phyloP scores from a whole-genome alignment of 1,284 basidiomycete species.

The Austroboletus novae-zelandiae region DNA sequence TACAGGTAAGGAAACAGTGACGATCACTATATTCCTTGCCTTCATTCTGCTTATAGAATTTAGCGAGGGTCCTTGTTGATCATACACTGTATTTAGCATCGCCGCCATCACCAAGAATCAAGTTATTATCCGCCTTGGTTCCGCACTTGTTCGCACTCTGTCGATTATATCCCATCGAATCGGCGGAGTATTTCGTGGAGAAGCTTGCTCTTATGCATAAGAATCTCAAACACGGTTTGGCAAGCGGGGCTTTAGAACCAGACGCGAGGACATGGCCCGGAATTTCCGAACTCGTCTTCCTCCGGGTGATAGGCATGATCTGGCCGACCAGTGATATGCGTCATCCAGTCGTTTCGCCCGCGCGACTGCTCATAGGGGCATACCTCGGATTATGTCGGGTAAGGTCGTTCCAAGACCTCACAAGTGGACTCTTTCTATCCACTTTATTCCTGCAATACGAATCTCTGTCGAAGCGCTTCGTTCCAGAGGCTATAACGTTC shows the following conservation, averaged over 20 bases:
- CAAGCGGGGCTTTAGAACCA: constrained; percentile 62
- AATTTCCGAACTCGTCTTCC: constrained; percentile 76
- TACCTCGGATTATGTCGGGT: constrained; percentile 88
- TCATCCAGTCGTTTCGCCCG: constrained; percentile 86
- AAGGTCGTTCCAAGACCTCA: constrained; percentile 71
- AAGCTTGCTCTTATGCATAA: constrained; percentile 94
- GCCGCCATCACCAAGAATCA: constrained; percentile 58
- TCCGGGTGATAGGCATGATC: constrained; percentile 77
- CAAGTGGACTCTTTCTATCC: constrained; percentile 87
- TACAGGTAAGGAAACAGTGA: constrained; percentile 59
- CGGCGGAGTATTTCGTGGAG: constrained; percentile 76
- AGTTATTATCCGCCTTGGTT: constrained; percentile 66
- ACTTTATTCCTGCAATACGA: constrained; percentile 86
- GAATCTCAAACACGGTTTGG: constrained; percentile 85
- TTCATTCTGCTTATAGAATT: constrained; percentile 42
- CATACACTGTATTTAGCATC: constrained; percentile 81
- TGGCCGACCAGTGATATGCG: constrained; percentile 97
- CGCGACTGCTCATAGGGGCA: constrained; percentile 86
- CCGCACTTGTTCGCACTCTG: constrained; percentile 83
- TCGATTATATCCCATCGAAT: constrained; percentile 77
- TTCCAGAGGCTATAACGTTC: constrained; percentile 91
- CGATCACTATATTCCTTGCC: constrained; percentile 6
- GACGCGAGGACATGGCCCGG: constrained; percentile 88
- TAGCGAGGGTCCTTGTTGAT: constrained; percentile 87
- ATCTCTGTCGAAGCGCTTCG: constrained; percentile 77